Conservation (phyloP, 225 moss, liverwort and hornwort species). For the Marchantia paleacea region DNA sequence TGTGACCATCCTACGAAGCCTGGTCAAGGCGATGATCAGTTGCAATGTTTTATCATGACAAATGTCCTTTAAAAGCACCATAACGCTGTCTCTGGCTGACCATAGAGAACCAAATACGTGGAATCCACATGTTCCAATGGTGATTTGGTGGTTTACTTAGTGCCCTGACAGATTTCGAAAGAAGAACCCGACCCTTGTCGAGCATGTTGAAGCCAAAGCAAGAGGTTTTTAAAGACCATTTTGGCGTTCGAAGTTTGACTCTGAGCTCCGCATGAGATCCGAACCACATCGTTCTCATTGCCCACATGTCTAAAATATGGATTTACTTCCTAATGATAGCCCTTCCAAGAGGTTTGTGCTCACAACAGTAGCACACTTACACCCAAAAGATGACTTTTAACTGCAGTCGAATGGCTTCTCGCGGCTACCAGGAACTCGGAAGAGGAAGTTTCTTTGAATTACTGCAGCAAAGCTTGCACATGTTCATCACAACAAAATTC, state of each 20-base stretch:
- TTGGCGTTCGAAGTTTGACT: not conserved
- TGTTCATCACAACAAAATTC: not conserved
- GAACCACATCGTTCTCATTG: not conserved
- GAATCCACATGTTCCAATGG: not conserved
- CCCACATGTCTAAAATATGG: not conserved
- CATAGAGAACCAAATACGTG: not conserved
- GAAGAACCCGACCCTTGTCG: not conserved
- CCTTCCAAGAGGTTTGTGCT: not conserved
- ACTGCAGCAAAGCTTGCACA: not conserved
- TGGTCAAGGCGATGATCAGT: not conserved
- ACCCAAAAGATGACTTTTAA: not conserved
- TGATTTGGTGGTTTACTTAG: too few relatives aligned
- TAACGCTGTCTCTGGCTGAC: not conserved
- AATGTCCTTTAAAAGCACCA: not conserved
- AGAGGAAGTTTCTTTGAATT: not conserved
- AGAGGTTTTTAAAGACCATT: not conserved
- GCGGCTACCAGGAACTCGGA: not conserved
- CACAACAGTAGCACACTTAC: not conserved
- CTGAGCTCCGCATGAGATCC: not conserved
- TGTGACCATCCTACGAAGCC: not conserved
- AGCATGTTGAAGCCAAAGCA: not conserved
- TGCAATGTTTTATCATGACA: not conserved
- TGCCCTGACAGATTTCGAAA: not conserved
- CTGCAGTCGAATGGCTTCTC: not conserved
- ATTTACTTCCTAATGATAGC: not conserved